Conservation (phyloP, 352 stramenopile genomes). For the Phytophthora podocarpi region DNA sequence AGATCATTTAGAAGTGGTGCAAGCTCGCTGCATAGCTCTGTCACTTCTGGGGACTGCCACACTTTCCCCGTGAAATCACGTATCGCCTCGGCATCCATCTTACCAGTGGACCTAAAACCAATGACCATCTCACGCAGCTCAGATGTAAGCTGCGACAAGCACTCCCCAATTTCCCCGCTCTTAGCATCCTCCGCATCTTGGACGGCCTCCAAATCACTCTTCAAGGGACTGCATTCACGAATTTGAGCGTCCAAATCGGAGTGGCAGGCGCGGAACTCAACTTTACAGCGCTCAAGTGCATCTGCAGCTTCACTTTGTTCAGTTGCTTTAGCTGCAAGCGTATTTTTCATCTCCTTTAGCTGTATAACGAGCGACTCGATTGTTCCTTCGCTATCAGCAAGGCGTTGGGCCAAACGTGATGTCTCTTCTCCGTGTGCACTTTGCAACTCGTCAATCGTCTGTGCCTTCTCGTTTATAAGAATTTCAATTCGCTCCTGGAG, state of each 20-base stretch:
- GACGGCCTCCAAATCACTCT: constrained; percentile 21
- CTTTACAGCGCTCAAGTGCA: constrained; percentile 17
- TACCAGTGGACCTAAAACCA: constrained; percentile 1
- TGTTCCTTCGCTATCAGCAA: constrained; percentile 10
- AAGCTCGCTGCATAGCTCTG: constrained; percentile 17
- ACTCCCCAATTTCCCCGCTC: constrained; percentile 8
- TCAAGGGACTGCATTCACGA: constrained; percentile 16
- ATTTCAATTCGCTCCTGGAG: constrained; percentile 5
- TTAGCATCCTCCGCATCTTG: constrained; percentile 17
- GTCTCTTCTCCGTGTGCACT: constrained; percentile 20
- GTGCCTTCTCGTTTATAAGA: constrained; percentile 18
- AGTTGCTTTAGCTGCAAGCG: constrained; percentile 13
- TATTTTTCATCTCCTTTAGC: constrained; percentile 11
- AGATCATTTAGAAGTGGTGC: constrained; percentile 12
- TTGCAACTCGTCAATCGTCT: constrained; percentile 8
- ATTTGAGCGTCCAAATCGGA: constrained; percentile 18
- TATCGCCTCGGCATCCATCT: neutral
- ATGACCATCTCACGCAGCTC: constrained; percentile 18
- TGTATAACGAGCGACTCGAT: constrained; percentile 20
- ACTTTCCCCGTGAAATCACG: neutral
- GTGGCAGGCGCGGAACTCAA: constrained; percentile 17
- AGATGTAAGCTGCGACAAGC: constrained; percentile 10
- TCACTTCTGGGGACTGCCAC: constrained; percentile 27
- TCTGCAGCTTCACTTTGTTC: constrained; percentile 16
- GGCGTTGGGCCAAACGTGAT: constrained; percentile 6